Evolutionary conservation across 2,329 filamentous ascomycete genomes (phyloP).

Genomic region (Lachnum nothofagi): DNA sequence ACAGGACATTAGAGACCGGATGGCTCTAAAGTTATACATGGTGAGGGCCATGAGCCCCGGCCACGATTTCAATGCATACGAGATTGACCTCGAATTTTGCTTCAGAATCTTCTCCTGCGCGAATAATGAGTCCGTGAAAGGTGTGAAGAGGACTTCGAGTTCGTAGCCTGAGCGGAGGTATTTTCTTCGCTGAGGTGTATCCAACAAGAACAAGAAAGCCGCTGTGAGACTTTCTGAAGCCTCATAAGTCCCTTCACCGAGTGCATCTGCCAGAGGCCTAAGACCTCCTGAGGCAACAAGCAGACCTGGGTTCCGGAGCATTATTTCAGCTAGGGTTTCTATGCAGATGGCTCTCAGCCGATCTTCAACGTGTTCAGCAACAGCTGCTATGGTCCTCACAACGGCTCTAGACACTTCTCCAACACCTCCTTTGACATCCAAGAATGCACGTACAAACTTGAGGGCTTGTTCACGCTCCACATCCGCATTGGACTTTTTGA

Average conservation of each 20-base stretch:
- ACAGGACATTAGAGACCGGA: slow-evolving; percentile 70
- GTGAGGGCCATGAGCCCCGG: slow-evolving; percentile 82
- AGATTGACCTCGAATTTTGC: slow-evolving; percentile 86
- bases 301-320: slow-evolving; percentile 78
- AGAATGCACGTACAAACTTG: slow-evolving; percentile 90
- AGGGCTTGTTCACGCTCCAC: slow-evolving; percentile 94
- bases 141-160: slow-evolving; percentile 81
- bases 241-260: slow-evolving; percentile 86
- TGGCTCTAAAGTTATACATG: slow-evolving; percentile 80
- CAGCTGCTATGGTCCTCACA: slow-evolving; percentile 81
- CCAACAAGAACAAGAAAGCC: slow-evolving; percentile 84
- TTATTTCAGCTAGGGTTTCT: slow-evolving; percentile 85
- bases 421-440: slow-evolving; percentile 91
- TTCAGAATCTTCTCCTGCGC: slow-evolving; percentile 62
- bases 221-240: slow-evolving; percentile 83
- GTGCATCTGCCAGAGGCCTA: slow-evolving; percentile 79
- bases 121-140: slow-evolving; percentile 78
- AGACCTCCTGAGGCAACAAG: slow-evolving; percentile 80
- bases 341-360: slow-evolving; percentile 84
- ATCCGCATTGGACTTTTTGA: slow-evolving; percentile 94
- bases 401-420: slow-evolving; percentile 81
- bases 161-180: slow-evolving; percentile 86
- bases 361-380: slow-evolving; percentile 69
- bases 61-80: slow-evolving; percentile 89
- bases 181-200: slow-evolving; percentile 72